Evolutionary conservation across 371 early-diverging fungal genomes (phyloP).

Genomic region (Mucor velutinosus): DNA sequence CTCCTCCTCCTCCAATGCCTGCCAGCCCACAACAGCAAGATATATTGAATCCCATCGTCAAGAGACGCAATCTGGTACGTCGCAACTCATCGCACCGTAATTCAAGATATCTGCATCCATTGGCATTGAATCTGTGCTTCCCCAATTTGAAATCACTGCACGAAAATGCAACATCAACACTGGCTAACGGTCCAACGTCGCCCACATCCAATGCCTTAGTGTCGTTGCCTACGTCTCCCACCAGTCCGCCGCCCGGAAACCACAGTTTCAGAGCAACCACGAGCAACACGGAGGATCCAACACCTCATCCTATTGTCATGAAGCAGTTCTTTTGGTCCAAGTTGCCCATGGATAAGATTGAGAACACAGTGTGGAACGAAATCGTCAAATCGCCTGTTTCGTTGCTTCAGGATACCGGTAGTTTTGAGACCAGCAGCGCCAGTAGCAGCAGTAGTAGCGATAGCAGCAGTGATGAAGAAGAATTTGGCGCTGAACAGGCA

Average conservation of each 20-base stretch:
- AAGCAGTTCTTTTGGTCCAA: conserved; percentile 70
- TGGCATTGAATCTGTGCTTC: conserved; percentile 47
- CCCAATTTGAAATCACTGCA: conserved; percentile 43
- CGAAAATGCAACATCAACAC: conserved; percentile 23
- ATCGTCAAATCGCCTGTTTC: conserved; percentile 35
- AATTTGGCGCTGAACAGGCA: background rate
- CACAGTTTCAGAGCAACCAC: background rate
- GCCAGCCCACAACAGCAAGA: background rate
- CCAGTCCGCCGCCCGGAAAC: conserved; percentile 17
- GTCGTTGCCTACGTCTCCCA: background rate
- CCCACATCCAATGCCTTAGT: background rate
- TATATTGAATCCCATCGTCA: background rate
- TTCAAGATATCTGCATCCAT: conserved; percentile 46
- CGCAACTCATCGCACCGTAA: conserved; percentile 22
- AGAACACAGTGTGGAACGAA: conserved; percentile 62
- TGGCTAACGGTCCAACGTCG: background rate
- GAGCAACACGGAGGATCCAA: background rate
- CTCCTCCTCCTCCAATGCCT: conserved; percentile 18
- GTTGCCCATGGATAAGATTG: conserved; percentile 52
- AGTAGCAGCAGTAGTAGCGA: conserved; percentile 23
- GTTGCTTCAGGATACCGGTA: conserved; percentile 15
- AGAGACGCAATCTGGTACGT: conserved; percentile 9
- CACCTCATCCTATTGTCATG: conserved; percentile 10
- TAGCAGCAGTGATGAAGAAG: conserved; percentile 20
- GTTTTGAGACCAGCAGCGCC: conserved; percentile 22